Evolutionary conservation across 1,284 basidiomycete genomes (phyloP).

Genomic region (Boletus hoseneyae): DNA sequence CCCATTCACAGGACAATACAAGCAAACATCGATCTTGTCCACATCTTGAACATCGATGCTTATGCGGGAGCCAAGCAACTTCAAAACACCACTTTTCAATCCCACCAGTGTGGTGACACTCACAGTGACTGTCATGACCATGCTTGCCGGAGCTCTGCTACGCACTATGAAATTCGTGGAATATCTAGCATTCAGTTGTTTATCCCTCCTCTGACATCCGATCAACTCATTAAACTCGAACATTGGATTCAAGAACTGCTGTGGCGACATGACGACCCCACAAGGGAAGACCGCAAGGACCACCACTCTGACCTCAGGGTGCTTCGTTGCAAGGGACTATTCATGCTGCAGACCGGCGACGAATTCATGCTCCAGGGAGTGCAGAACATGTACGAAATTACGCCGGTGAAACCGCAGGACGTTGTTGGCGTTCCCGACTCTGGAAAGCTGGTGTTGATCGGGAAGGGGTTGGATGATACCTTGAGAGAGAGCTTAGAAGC

Average conservation of each 20-base stretch:
- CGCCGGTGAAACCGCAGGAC: slow-evolving; percentile 39
- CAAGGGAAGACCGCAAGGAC: slow-evolving; percentile 5
- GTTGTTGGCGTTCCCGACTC: slow-evolving; percentile 48
- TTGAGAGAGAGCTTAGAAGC: slow-evolving; percentile 51
- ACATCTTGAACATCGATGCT: slow-evolving; percentile 78
- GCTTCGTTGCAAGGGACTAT: slow-evolving; percentile 82
- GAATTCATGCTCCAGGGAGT: slow-evolving; percentile 84
- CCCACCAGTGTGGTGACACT: slow-evolving; percentile 30
- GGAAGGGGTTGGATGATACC: slow-evolving; percentile 62
- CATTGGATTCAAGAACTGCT: slow-evolving; percentile 75
- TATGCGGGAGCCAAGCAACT: slow-evolving; percentile 46
- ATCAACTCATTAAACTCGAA: slow-evolving; percentile 55
- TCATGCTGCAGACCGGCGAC: slow-evolving; percentile 50
- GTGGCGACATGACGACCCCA: slow-evolving; percentile 60
- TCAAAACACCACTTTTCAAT: slow-evolving; percentile 22
- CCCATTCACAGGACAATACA: slow-evolving; percentile 68
- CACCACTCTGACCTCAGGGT: slow-evolving; percentile 46
- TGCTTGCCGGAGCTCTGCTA: slow-evolving; percentile 10
- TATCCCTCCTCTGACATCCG: slow-evolving; percentile 53
- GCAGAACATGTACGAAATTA: slow-evolving; percentile 79
- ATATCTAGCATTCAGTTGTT: slow-evolving; percentile 71
- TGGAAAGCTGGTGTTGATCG: slow-evolving; percentile 87
- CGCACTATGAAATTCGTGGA: slow-evolving; percentile 64
- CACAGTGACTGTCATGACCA: slow-evolving; percentile 23
- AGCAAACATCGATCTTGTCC: slow-evolving; percentile 65